These are phyloP conservation scores for Arachnomyces sp. DNA, from an alignment of 2,329 filamentous ascomycete species.

Conservation along the genomic window DNA sequence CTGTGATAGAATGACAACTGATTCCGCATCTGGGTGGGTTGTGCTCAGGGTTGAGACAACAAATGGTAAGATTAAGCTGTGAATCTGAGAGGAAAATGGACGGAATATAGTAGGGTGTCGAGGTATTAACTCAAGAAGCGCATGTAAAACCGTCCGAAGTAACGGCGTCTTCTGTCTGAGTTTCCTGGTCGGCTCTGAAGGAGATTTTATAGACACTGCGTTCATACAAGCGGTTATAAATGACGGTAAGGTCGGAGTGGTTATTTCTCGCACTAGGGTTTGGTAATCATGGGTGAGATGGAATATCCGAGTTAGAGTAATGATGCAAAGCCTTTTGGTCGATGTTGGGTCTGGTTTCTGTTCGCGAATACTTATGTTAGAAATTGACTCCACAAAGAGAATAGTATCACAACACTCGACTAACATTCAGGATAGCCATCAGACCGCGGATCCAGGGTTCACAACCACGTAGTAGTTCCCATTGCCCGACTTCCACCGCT, in stretches of 20 bases:
- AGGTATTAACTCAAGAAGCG: slow-evolving; percentile 64
- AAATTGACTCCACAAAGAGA: not conserved
- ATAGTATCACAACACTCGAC: slow-evolving; percentile 9
- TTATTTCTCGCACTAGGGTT: slow-evolving; percentile 77
- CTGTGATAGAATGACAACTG: slow-evolving; percentile 51
- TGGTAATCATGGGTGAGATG: slow-evolving; percentile 71
- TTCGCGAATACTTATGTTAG: not conserved
- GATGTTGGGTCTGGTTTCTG: slow-evolving; percentile 69
- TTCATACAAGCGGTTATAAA: slow-evolving; percentile 68
- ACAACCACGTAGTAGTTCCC: slow-evolving; percentile 66
- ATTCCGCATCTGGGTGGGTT: slow-evolving; percentile 39
- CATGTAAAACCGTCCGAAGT: slow-evolving; percentile 60
- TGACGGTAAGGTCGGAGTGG: slow-evolving; percentile 66
- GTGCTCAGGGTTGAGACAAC: slow-evolving; percentile 54
- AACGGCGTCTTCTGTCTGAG: slow-evolving; percentile 40
- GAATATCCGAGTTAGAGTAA: slow-evolving; percentile 76
- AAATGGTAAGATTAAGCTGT: slow-evolving; percentile 49
- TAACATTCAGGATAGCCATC: slow-evolving; percentile 62
- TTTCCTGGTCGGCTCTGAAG: slow-evolving; percentile 27
- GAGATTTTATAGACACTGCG: slow-evolving; percentile 45
- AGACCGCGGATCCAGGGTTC: slow-evolving; percentile 72
- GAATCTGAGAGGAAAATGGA: slow-evolving; percentile 62
- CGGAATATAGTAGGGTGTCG: slow-evolving; percentile 77
- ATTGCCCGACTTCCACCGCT: slow-evolving; percentile 71
- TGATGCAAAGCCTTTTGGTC: slow-evolving; percentile 66